Evolutionary conservation across 495 filamentous ascomycete genomes (phyloP).

Genomic region (Trichoderma erinaceum): DNA sequence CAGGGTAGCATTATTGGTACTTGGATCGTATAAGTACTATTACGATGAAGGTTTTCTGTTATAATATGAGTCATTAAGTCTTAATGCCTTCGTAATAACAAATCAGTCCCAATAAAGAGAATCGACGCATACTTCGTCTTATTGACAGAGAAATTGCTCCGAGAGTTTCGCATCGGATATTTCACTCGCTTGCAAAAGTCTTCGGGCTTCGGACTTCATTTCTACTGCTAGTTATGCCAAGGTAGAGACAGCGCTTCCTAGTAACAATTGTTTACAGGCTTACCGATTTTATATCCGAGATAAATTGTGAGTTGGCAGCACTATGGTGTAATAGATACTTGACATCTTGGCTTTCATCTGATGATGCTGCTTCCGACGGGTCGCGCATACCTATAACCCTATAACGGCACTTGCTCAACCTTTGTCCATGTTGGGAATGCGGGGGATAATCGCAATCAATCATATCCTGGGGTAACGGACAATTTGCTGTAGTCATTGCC

Average conservation of each 20-base stretch:
- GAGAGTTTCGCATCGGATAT: too few species aligned
- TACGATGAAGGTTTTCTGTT: too few species aligned
- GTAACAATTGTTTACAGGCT: too few species aligned
- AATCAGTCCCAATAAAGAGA: too few species aligned
- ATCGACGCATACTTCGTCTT: too few species aligned
- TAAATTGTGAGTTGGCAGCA: neutral
- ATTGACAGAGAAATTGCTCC: too few species aligned
- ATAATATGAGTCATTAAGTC: too few species aligned
- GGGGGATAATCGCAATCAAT: neutral
- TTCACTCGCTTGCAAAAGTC: neutral
- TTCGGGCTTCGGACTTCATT: neutral
- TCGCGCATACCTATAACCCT: neutral
- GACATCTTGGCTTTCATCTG: neutral
- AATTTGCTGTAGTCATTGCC: neutral
- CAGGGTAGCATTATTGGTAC: too few species aligned
- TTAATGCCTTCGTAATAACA: too few species aligned
- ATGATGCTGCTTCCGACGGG: neutral
- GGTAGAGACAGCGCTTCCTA: neutral
- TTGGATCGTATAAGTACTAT: too few species aligned
- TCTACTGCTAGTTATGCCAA: neutral
- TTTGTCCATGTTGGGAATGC: neutral
- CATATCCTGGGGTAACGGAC: neutral
- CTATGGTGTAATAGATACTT: neutral
- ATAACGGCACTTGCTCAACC: neutral
- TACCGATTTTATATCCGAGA: neutral